Conservation (phyloP, 164 flowering plant species). For the Kingdonia uniflora region DNA sequence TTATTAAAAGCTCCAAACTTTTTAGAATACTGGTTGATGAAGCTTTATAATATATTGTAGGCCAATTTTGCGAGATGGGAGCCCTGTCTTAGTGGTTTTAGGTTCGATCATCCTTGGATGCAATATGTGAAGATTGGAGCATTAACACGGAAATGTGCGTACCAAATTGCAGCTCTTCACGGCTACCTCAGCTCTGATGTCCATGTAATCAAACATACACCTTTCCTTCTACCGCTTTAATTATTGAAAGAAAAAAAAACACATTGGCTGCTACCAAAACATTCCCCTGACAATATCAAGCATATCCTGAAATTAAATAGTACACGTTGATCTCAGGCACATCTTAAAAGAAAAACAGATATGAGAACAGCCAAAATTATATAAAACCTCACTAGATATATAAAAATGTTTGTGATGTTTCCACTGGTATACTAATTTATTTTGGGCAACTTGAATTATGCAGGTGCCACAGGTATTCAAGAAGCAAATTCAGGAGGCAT, state of each 20-base stretch:
- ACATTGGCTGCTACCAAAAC: too few relatives aligned
- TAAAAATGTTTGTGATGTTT: not conserved
- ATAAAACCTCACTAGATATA: too few relatives aligned
- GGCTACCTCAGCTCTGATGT: constrained; percentile 26
- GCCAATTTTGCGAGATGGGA: constrained; percentile 87
- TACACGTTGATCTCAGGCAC: too few relatives aligned
- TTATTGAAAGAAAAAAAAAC: not conserved
- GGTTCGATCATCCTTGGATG: constrained; percentile 72
- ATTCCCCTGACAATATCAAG: too few relatives aligned
- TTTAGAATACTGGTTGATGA: not conserved
- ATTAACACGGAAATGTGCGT: constrained; percentile 55
- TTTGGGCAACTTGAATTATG: not conserved
- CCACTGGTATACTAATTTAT: not conserved
- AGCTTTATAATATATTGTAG: constrained; percentile 19
- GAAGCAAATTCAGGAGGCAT: constrained; percentile 31
- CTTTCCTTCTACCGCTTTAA: not conserved
- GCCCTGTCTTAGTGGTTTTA: constrained; percentile 58
- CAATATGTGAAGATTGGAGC: constrained; percentile 59
- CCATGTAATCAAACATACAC: constrained; percentile 23
- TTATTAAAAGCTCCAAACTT: constrained; percentile 9
- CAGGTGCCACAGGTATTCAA: constrained; percentile 27
- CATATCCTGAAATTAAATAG: too few relatives aligned
- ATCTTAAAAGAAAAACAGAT: too few relatives aligned
- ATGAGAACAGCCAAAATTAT: too few relatives aligned
- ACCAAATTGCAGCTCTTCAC: constrained; percentile 53